Percentiles rank a stretch among this genome's conserved stretches.
phyloP scores from a whole-genome alignment of 2,329 filamentous ascomycete species.

The Cladosporium colombiae region DNA sequence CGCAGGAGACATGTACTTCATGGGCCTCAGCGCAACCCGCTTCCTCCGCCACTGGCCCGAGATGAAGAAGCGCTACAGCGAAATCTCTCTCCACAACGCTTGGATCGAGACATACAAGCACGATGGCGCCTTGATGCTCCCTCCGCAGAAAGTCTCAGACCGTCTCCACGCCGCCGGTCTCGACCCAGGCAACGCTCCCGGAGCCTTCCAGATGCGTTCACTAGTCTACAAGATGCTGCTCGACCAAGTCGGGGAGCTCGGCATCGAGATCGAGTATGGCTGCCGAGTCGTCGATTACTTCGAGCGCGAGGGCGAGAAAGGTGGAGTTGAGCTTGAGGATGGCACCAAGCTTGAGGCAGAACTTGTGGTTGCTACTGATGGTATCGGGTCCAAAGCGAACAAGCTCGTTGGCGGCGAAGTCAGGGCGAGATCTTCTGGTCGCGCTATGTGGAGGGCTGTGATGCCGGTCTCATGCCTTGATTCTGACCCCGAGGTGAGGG shows the following conservation, averaged over 20 bases:
- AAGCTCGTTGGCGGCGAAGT: conserved; percentile 46
- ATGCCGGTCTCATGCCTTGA: conserved; percentile 43
- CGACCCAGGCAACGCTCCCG: conserved; percentile 50
- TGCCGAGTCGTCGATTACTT: conserved; percentile 45
- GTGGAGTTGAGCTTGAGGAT: conserved; percentile 18
- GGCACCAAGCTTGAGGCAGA: conserved; percentile 21
- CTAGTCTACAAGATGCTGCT: conserved; percentile 57
- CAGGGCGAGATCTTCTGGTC: conserved; percentile 34
- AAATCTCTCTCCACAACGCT: conserved; percentile 53
- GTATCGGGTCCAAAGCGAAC: conserved; percentile 31
- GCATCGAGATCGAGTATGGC: conserved; percentile 44
- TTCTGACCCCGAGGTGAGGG: conserved; percentile 44
- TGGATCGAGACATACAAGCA: conserved; percentile 59
- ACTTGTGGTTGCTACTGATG: conserved; percentile 27
- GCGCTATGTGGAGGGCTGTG: conserved; percentile 31
- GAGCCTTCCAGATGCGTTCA: conserved; percentile 57
- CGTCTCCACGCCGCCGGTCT: conserved; percentile 47
- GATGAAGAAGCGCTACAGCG: conserved; percentile 50
- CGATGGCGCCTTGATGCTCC: conserved; percentile 50
- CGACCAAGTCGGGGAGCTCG: conserved; percentile 47
- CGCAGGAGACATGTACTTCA: conserved; percentile 59
- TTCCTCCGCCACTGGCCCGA: conserved; percentile 58
- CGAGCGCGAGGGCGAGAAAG: conserved; percentile 34
- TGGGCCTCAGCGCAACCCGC: conserved; percentile 55
- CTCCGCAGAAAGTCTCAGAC: conserved; percentile 51